Evolutionary conservation across 2,329 filamentous ascomycete genomes (phyloP).

Genomic region (Daldinia eschscholtzii): DNA sequence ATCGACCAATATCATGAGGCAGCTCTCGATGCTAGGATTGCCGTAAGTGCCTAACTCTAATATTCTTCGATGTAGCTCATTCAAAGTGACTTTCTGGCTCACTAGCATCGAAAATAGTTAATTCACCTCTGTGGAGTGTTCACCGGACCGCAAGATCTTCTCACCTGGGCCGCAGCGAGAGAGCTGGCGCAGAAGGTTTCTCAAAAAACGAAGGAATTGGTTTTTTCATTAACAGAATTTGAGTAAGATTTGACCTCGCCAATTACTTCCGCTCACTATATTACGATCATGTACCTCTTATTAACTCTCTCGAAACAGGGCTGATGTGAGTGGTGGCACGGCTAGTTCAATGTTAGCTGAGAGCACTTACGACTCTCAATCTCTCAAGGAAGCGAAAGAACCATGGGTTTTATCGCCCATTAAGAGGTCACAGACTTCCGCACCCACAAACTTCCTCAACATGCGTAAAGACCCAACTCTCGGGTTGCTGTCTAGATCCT

Average conservation of each 20-base stretch:
- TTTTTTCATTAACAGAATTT: conserved; percentile 32
- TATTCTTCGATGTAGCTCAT: neutral
- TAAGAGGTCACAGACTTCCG: conserved; percentile 3
- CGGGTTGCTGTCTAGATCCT: conserved; percentile 34
- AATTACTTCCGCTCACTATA: neutral
- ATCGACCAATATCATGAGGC: conserved; percentile 42
- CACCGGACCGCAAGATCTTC: conserved; percentile 36
- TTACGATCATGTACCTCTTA: neutral
- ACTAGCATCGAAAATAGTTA: conserved; percentile 28
- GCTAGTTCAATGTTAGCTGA: conserved; percentile 33
- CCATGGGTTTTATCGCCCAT: conserved; percentile 41
- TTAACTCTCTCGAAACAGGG: neutral
- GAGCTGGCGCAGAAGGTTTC: conserved; percentile 31
- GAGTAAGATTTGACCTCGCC: conserved; percentile 20
- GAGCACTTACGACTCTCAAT: conserved; percentile 13
- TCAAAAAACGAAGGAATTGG: conserved; percentile 37
- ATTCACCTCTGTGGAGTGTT: conserved; percentile 42
- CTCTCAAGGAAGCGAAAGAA: conserved; percentile 17
- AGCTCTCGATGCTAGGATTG: conserved; percentile 37
- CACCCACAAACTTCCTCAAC: conserved; percentile 31
- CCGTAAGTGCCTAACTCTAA: conserved; percentile 31
- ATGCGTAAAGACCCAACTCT: conserved; percentile 33
- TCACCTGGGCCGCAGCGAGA: conserved; percentile 32
- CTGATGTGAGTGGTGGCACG: conserved; percentile 39
- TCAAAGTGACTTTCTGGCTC: neutral